Evolutionary conservation across 805 yeast genomes (phyloP).

Genomic region (Ogataea saltuana): DNA sequence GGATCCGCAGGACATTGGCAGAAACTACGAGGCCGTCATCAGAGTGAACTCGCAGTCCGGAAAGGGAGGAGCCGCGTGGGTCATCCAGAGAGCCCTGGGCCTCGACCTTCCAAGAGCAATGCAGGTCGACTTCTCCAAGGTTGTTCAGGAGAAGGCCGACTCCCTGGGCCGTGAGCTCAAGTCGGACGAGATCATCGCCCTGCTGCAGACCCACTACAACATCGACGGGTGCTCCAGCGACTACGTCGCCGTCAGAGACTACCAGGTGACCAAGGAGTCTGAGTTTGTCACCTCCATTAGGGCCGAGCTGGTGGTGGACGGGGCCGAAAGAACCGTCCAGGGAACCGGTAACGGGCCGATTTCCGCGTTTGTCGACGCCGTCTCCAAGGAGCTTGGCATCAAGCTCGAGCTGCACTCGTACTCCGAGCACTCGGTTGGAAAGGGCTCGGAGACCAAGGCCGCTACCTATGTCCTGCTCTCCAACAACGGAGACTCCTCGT

Average conservation of each 20-base stretch:
- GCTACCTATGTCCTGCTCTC: slow-evolving; percentile 60
- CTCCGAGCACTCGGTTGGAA: slow-evolving; percentile 72
- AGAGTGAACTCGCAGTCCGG: slow-evolving; percentile 87
- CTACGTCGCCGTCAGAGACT: slow-evolving; percentile 42
- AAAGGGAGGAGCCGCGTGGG: slow-evolving; percentile 88
- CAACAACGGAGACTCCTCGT: slow-evolving; percentile 23
- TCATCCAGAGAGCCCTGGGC: slow-evolving; percentile 66
- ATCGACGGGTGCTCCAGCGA: slow-evolving; percentile 39
- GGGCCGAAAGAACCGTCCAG: slow-evolving; percentile 36
- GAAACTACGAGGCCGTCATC: slow-evolving; percentile 79
- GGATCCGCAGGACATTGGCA: slow-evolving; percentile 80
- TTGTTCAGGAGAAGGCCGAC: slow-evolving; percentile 68
- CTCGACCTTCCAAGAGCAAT: slow-evolving; percentile 71
- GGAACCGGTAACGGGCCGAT: slow-evolving; percentile 82
- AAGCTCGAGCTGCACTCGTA: slow-evolving; percentile 65
- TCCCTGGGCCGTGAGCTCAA: slow-evolving; percentile 66
- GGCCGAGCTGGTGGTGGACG: slow-evolving; percentile 43
- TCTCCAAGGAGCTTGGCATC: slow-evolving; percentile 51
- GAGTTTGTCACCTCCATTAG: slow-evolving; percentile 44
- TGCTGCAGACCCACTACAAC: slow-evolving; percentile 60
- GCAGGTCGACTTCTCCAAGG: slow-evolving; percentile 66
- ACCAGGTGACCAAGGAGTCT: slow-evolving; percentile 38
- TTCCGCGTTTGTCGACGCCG: slow-evolving; percentile 68
- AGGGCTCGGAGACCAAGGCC: slow-evolving; percentile 70
- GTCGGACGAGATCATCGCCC: slow-evolving; percentile 59